Percentiles rank a stretch among this genome's conserved stretches.
phyloP scores from a whole-genome alignment of 164 flowering plant genomes.

The Stephania cephalantha region DNA sequence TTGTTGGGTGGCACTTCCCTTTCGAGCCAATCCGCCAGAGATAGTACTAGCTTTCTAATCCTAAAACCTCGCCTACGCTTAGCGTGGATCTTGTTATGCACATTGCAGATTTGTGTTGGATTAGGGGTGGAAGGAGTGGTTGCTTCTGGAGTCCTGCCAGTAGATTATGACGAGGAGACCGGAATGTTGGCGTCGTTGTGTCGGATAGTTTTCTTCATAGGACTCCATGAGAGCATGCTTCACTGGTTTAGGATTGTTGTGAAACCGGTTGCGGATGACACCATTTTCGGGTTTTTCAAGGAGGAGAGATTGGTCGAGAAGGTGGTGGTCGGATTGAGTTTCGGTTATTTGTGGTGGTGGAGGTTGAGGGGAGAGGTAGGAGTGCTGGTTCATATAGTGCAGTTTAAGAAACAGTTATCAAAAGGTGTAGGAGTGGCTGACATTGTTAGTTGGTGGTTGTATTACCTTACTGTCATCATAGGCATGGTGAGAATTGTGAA shows the following conservation, averaged over 20 bases:
- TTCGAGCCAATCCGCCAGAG: background rate
- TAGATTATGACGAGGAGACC: conserved; percentile 17
- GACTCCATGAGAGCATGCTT: conserved; percentile 57
- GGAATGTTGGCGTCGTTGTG: conserved; percentile 20
- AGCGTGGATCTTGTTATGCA: conserved; percentile 56
- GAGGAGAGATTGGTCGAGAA: conserved; percentile 44
- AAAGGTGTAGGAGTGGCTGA: conserved; percentile 37
- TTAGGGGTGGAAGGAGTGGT: conserved; percentile 60
- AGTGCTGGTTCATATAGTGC: conserved; percentile 37
- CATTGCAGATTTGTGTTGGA: conserved; percentile 59
- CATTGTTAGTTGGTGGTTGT: conserved; percentile 59
- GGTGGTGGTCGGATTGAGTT: conserved; percentile 38
- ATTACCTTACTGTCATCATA: conserved; percentile 51
- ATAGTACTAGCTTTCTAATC: conserved; percentile 1
- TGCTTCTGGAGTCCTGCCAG: conserved; percentile 29
- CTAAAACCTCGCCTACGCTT: conserved; percentile 27
- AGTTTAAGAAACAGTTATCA: conserved; percentile 30
- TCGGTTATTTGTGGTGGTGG: conserved; percentile 76
- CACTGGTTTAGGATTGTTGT: conserved; percentile 55
- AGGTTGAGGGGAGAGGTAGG: conserved; percentile 62
- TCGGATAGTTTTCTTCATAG: conserved; percentile 48
- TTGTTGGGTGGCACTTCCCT: conserved; percentile 31
- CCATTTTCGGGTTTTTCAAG: conserved; percentile 35
- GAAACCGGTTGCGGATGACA: conserved; percentile 72
- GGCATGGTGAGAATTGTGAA: conserved; percentile 57